Evolutionary conservation across 1,139 yeast species (phyloP).

Genomic region (Entelexis paramagnoliae): DNA sequence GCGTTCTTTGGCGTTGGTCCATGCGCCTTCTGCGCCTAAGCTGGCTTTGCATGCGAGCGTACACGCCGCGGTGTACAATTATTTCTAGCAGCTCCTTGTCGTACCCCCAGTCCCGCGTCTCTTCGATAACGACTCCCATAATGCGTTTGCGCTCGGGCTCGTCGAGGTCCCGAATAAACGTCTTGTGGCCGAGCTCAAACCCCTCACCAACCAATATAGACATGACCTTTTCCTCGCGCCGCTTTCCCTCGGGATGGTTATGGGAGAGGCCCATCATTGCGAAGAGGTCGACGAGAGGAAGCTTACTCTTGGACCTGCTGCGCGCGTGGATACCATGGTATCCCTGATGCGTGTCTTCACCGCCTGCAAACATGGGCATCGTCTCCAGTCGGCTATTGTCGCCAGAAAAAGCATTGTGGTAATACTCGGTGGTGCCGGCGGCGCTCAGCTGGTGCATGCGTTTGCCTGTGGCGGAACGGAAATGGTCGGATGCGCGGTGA

Average conservation of each 20-base stretch:
- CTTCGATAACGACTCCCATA: conserved; percentile 41
- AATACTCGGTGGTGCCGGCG: not conserved
- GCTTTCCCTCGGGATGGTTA: conserved; percentile 45
- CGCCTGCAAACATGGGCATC: not conserved
- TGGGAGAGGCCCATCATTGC: conserved; percentile 43
- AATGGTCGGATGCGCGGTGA: not conserved
- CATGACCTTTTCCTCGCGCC: conserved; percentile 52
- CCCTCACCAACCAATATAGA: conserved; percentile 50
- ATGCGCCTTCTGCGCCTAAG: conserved; percentile 53
- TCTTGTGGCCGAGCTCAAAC: conserved; percentile 60
- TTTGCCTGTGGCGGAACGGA: not conserved
- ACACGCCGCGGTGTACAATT: conserved; percentile 66
- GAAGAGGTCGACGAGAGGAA: conserved; percentile 49
- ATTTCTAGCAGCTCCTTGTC: conserved; percentile 51
- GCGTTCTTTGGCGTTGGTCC: not conserved
- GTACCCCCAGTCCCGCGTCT: conserved; percentile 44
- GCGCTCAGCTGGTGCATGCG: not conserved
- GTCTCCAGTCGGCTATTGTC: not conserved
- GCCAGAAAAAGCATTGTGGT: not conserved
- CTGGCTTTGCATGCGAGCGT: conserved; percentile 71
- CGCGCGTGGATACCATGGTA: not conserved
- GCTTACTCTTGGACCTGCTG: conserved; percentile 41
- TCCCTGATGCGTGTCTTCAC: not conserved
- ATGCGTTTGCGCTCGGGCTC: conserved; percentile 42
- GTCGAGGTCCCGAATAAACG: conserved; percentile 73